These are phyloP conservation scores for Pichia sp. DNA, from an alignment of 1,139 yeast genomes.

Conservation along the genomic window DNA sequence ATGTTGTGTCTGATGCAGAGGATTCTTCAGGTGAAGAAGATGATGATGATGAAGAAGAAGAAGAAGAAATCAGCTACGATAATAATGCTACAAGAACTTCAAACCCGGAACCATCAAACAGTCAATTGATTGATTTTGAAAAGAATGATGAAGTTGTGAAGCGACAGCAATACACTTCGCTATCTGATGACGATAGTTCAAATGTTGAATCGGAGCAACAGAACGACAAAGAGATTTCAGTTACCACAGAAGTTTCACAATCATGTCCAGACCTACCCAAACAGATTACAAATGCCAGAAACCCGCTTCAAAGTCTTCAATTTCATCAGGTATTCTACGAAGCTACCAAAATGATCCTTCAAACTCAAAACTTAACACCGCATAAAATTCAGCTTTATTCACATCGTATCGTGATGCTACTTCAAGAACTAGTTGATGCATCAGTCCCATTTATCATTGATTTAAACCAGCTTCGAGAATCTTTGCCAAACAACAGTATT, in stretches of 20 bases:
- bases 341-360: constrained; percentile 50
- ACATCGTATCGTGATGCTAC: constrained; percentile 54
- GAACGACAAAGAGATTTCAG: not conserved
- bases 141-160: not conserved
- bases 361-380: constrained; percentile 46
- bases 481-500: constrained; percentile 49
- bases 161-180: not conserved
- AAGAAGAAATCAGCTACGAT: not conserved
- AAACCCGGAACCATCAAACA: too few relatives aligned
- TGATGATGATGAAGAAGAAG: constrained; percentile 3
- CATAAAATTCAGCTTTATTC: constrained; percentile 56
- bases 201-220: not conserved
- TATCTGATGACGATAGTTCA: constrained; percentile 1
- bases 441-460: constrained; percentile 72
- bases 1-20: constrained; percentile 26
- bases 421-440: constrained; percentile 68
- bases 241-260: not conserved
- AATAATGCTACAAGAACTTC: too few relatives aligned
- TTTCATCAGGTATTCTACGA: constrained; percentile 47
- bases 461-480: constrained; percentile 58
- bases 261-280: not conserved
- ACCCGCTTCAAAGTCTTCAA: constrained; percentile 50
- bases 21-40: constrained; percentile 19
- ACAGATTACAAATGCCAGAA: constrained; percentile 15
- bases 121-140: too few relatives aligned